Evolutionary conservation across 140 eudicot species (phyloP).

Genomic region (Erigeron philadelphicus): DNA sequence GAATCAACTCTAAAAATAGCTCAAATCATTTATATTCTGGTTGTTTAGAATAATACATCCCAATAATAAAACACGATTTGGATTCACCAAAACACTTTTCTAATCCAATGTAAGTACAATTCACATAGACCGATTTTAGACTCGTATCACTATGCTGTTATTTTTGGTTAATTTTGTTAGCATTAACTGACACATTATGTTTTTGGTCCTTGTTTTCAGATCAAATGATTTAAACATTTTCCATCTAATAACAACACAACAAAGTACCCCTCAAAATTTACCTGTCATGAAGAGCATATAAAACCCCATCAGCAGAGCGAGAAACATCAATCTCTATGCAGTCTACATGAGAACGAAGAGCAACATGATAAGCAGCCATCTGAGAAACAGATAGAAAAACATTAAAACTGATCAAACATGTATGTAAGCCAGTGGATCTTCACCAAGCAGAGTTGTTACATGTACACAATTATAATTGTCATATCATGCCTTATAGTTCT

Average conservation of each 20-base stretch:
- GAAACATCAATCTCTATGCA: conserved; percentile 98
- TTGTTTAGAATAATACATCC: not conserved
- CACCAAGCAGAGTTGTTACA: not conserved
- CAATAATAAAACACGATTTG: not conserved
- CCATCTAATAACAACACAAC: conserved; percentile 4
- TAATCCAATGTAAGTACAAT: not conserved
- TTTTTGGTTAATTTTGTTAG: not conserved
- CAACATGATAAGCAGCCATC: conserved; percentile 77
- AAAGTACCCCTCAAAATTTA: conserved; percentile 16
- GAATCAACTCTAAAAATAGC: conserved; percentile 51
- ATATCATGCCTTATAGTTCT: conserved; percentile 5
- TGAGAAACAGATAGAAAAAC: conserved; percentile 21
- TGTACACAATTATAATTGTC: conserved; percentile 6
- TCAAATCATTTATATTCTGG: not conserved
- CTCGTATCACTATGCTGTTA: not conserved
- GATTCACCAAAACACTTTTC: too few species aligned
- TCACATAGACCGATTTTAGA: not conserved
- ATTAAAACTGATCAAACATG: conserved; percentile 1
- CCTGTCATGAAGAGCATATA: conserved; percentile 97
- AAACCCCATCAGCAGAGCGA: conserved; percentile 87
- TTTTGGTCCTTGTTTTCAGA: not conserved
- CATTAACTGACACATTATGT: not conserved
- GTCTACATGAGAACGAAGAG: conserved; percentile 70
- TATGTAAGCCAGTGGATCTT: not conserved
- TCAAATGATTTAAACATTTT: not conserved